Evolutionary conservation across 2,329 filamentous ascomycete species (phyloP).

Genomic region (Beauveria scarabaeidicola): DNA sequence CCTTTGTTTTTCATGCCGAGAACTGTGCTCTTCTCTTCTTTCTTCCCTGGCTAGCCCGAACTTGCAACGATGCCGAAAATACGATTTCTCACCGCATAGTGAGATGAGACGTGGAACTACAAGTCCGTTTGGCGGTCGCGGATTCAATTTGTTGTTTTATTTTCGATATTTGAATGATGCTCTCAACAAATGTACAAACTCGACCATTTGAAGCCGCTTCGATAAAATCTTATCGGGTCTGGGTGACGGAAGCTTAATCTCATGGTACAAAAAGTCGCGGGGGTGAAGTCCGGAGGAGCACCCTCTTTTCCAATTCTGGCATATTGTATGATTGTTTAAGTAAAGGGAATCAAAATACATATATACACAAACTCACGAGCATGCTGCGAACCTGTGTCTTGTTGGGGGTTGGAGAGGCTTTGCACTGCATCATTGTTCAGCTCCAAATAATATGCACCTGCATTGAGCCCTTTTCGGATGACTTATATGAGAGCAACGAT

Average conservation of each 20-base stretch:
- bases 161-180: background rate
- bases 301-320: conserved; percentile 1
- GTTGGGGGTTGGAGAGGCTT: background rate
- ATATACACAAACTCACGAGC: background rate
- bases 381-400: background rate
- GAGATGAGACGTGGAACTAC: background rate
- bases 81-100: background rate
- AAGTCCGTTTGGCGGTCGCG: background rate
- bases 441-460: background rate
- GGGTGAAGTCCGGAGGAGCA: background rate
- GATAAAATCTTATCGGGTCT: background rate
- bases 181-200: background rate
- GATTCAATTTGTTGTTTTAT: conserved; percentile 8
- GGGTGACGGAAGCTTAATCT: background rate
- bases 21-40: conserved; percentile 14
- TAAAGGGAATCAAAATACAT: conserved; percentile 4
- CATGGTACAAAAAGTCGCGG: background rate
- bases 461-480: background rate
- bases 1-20: conserved; percentile 7
- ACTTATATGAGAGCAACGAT: too few species aligned
- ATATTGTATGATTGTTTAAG: conserved; percentile 11
- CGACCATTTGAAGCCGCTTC: background rate
- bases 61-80: background rate
- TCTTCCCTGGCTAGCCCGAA: conserved; percentile 10
- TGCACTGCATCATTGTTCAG: background rate